Base-by-base conservation (phyloP, 345 rosid species). In the Euphorbia tirucalli region DNA sequence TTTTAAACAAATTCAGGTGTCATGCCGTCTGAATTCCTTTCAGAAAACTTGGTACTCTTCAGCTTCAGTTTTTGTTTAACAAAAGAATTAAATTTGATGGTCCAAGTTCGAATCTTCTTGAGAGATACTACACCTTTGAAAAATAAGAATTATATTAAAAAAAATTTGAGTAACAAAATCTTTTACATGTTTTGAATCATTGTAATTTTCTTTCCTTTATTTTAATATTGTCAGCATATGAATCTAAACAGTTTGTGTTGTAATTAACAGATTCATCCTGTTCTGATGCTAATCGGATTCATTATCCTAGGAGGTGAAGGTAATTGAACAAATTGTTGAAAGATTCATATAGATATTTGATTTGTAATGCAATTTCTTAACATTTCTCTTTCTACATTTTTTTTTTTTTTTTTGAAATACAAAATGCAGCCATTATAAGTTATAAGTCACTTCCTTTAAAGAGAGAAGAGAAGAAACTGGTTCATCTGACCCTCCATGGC, bases 241-340 rank as follows among this genome's bases (percentile, higher is more conserved):
- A 50, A 50, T 50, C 22, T 16, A 16, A 50, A 25, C 25, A 3
- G 16, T 56, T 21, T 41, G 1, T 61, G 16, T 35, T 65, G 9
- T 68, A 39, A 61, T 31, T 0, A 48, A 55, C 92, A 95, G 99
- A 66, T 93, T 43, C 98, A 93, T 74, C 98, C 98, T 61, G 97
- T 93, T 48, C 76, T 96, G 74, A 91, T 96, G 98, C 86, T 95
- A 41, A 88, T 93, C 1, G 99, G 99, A 66, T 76, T 95, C 22
- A 69, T 95, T 63, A 86, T 95, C 76, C 75, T 95, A 43, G 98
- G 98, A 75, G 99, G 99, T 1, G 89, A 95, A 95, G 98, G 99
- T 95, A 93, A 83, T 61, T 70, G 11, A 10, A 28, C 41, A 24
- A 5, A 49, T 48, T 44, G 28, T 27, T 43, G 11, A 0, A 61